These are phyloP conservation scores for Colletotrichum tofieldiae DNA, from an alignment of 2,329 filamentous ascomycete genomes.

Conservation along the genomic window DNA sequence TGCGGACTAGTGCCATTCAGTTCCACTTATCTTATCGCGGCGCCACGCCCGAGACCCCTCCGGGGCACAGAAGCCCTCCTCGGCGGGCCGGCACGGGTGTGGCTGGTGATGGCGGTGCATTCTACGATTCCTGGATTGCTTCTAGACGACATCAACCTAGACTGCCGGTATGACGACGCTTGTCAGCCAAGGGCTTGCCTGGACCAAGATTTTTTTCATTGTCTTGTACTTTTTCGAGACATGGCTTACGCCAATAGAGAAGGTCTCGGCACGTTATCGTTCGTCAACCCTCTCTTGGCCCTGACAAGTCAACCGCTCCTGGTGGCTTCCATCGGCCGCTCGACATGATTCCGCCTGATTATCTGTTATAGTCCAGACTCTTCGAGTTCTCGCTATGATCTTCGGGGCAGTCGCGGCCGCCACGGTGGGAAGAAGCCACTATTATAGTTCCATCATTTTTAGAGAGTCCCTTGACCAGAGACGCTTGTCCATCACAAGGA, in stretches of 20 bases:
- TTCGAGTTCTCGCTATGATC: background rate
- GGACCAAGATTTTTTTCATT: background rate
- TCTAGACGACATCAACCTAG: background rate
- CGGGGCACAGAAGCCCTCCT: constrained; percentile 39
- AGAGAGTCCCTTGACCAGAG: background rate
- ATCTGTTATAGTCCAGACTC: background rate
- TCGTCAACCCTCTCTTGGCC: background rate
- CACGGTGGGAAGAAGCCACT: background rate
- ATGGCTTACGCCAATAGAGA: background rate
- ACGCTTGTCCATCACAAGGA: background rate
- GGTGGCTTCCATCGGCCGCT: background rate
- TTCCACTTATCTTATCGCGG: constrained; percentile 10
- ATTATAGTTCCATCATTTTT: background rate
- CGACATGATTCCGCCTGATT: background rate
- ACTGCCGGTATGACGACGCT: background rate
- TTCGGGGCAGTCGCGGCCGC: background rate
- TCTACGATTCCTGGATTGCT: background rate
- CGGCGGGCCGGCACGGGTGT: constrained; percentile 24
- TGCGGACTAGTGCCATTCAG: constrained; percentile 27
- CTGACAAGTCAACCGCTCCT: background rate
- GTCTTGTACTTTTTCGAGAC: background rate
- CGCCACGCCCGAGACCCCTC: constrained; percentile 21
- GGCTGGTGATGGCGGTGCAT: constrained; percentile 38
- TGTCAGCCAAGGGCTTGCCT: too few species aligned
- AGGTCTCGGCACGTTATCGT: background rate